phyloP scores from a whole-genome alignment of 2,329 filamentous ascomycete species.

The Emmonsiellopsis sp. region DNA sequence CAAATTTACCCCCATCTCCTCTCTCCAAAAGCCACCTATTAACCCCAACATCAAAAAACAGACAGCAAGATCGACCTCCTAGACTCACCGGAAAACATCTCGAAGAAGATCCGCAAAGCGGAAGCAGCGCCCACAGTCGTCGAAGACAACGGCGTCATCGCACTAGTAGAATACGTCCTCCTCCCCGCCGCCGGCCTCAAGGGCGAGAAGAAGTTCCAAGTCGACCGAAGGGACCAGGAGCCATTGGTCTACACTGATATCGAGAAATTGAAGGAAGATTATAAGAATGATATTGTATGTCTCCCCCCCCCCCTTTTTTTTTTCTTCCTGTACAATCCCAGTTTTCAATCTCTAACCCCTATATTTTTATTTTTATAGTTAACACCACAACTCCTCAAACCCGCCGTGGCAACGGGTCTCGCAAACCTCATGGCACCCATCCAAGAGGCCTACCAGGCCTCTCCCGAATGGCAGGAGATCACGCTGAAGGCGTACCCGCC shows the following conservation, averaged over 20 bases:
- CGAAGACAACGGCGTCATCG: no score
- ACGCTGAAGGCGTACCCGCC: slow-evolving; percentile 74
- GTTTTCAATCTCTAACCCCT: not conserved
- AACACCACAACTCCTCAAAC: slow-evolving; percentile 79
- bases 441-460: slow-evolving; percentile 59
- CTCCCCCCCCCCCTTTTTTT: slow-evolving; percentile 14
- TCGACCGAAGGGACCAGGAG: slow-evolving; percentile 54
- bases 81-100: no score
- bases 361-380: slow-evolving; percentile 42
- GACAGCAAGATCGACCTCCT: no score
- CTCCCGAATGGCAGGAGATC: slow-evolving; percentile 70
- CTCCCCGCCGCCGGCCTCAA: slow-evolving; percentile 4
- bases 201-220: slow-evolving; percentile 53
- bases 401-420: slow-evolving; percentile 67
- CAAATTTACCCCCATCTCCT: no score
- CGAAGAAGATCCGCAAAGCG: no score
- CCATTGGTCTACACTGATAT: slow-evolving; percentile 72
- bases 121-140: no score
- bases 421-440: slow-evolving; percentile 69
- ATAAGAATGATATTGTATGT: slow-evolving; percentile 62
- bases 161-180: no score
- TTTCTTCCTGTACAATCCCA: not conserved
- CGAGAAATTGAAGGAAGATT: slow-evolving; percentile 67
- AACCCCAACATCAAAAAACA: no score
- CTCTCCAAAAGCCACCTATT: slow-evolving; percentile 58